Evolutionary conservation across 495 filamentous ascomycete genomes (phyloP), one percentile per base, ranked within the genome.

Genomic region (Chlorociboria aeruginascens): DNA sequence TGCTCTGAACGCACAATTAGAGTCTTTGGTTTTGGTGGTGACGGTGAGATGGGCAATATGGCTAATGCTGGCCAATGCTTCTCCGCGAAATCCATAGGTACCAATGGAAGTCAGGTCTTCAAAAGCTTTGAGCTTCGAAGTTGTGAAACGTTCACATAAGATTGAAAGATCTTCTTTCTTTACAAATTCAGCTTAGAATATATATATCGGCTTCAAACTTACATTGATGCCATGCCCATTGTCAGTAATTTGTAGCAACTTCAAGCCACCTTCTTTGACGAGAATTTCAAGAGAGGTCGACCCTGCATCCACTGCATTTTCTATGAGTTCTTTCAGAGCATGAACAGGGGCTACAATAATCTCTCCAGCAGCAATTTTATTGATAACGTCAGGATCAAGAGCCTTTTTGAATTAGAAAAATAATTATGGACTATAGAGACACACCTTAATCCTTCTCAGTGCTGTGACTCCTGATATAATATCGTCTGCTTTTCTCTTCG

Each of bases 281-380:
- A 95, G 63, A 39, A 99, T 82, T 60, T 99, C 93, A 35, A 99
- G 68, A 6, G 81, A 81, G 1, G 92, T 95, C 2, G 92, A 87
- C 13, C 93, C 89, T 29, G 93, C 93, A 66, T 99, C 93, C 32
- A 99, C 93, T 7, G 93, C 81, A 55, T 99, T 99, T 59, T 99
- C 93, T 10, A 97, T 94, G 40, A 99, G 69, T 63, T 99, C 93
- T 68, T 99, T 99, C 30, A 99, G 66, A 14, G 93, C 93, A 61
- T 99, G 87, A 49, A 97, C 89, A 17, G 93, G 93, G 9, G 93
- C 92, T 43, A 97, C 88, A 44, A 99, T 97, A 51, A 97, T 99
- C 61, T 99, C 93, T 12, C 93, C 93, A n/a, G 93, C 93, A 7
- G 93, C 93, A 56, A 99, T 99, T 67, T 96, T 97, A 69, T 97